phyloP scores from a whole-genome alignment of 352 stramenopile genomes.

The Phytophthora macrochlamydospora region DNA sequence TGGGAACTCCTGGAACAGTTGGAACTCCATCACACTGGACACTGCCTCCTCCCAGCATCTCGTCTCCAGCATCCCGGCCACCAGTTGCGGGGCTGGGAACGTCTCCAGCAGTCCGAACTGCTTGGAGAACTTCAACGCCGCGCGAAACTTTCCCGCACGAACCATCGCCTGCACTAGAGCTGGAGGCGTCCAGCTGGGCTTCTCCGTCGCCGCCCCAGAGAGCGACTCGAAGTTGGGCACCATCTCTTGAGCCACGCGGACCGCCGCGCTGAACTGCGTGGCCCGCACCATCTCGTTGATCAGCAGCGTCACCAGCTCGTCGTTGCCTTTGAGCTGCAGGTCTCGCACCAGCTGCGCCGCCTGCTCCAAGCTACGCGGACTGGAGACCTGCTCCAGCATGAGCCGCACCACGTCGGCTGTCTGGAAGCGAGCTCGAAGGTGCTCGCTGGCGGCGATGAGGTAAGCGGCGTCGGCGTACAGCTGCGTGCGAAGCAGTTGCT shows the following conservation, averaged over 20 bases:
- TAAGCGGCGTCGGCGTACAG: slow-evolving; percentile 71
- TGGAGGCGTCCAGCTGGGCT: slow-evolving; percentile 72
- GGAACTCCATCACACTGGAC: slow-evolving; percentile 76
- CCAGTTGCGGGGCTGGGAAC: slow-evolving; percentile 66
- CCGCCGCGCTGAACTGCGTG: slow-evolving; percentile 68
- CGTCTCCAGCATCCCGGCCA: slow-evolving; percentile 74
- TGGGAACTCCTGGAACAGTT: slow-evolving; percentile 73
- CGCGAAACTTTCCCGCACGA: slow-evolving; percentile 67
- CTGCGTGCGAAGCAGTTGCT: slow-evolving; percentile 51
- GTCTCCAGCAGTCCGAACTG: slow-evolving; percentile 79
- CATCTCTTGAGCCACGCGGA: slow-evolving; percentile 83
- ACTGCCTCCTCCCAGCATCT: slow-evolving; percentile 74
- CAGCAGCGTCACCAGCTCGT: slow-evolving; percentile 81
- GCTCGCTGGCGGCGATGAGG: slow-evolving; percentile 57
- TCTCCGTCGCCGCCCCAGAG: slow-evolving; percentile 19
- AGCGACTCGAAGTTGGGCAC: slow-evolving; percentile 74
- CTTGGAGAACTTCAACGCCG: slow-evolving; percentile 80
- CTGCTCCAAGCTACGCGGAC: slow-evolving; percentile 50
- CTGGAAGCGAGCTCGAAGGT: slow-evolving; percentile 74
- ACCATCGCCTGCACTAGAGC: slow-evolving; percentile 88
- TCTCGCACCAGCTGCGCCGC: slow-evolving; percentile 78
- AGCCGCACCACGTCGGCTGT: slow-evolving; percentile 79
- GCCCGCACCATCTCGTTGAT: slow-evolving; percentile 80
- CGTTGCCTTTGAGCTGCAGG: slow-evolving; percentile 68
- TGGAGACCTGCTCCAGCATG: slow-evolving; percentile 59